Percentiles rank a stretch among this genome's conserved stretches.
Conservation (phyloP, 2,329 filamentous ascomycete genomes). For the Stenocarpella maydis region DNA sequence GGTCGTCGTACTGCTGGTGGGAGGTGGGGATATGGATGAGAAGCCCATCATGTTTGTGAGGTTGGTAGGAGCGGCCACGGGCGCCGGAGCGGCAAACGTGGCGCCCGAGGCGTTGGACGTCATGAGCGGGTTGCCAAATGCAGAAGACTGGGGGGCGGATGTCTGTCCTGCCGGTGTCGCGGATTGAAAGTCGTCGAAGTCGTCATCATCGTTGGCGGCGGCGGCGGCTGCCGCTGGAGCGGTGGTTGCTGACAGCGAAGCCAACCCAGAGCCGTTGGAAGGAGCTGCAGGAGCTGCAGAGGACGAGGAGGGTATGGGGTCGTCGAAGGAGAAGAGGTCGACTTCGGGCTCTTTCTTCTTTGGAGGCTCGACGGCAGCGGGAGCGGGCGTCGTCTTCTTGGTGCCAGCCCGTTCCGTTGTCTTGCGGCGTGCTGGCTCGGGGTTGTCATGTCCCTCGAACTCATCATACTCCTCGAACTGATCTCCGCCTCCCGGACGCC, state of each 20-base stretch:
- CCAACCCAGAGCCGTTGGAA: conserved; percentile 57
- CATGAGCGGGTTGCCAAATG: conserved; percentile 53
- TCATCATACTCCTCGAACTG: conserved; percentile 98
- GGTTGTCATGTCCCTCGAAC: conserved; percentile 77
- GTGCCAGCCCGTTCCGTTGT: conserved; percentile 51
- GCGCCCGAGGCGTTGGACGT: conserved; percentile 64
- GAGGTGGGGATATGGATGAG: conserved; percentile 80
- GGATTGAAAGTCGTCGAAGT: conserved; percentile 98
- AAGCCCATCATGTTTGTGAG: conserved; percentile 82
- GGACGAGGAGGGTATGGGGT: conserved; percentile 65
- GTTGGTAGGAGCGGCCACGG: conserved; percentile 82
- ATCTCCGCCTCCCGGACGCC: conserved; percentile 58
- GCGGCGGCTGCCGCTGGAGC: conserved; percentile 36
- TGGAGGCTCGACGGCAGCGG: conserved; percentile 62
- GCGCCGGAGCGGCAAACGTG: conserved; percentile 83
- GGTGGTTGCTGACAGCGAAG: conserved; percentile 50
- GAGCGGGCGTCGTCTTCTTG: conserved; percentile 61
- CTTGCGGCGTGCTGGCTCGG: conserved; percentile 46
- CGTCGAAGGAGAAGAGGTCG: conserved; percentile 93
- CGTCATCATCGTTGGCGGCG: conserved; percentile 77
- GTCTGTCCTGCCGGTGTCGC: conserved; percentile 67
- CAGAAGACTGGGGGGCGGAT: conserved; percentile 53
- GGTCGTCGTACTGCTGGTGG: conserved; percentile 61
- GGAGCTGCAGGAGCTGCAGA: conserved; percentile 54
- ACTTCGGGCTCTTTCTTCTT: conserved; percentile 90